Base-by-base conservation (phyloP, 164 flowering plant genomes). In the Berberis thunbergii region DNA sequence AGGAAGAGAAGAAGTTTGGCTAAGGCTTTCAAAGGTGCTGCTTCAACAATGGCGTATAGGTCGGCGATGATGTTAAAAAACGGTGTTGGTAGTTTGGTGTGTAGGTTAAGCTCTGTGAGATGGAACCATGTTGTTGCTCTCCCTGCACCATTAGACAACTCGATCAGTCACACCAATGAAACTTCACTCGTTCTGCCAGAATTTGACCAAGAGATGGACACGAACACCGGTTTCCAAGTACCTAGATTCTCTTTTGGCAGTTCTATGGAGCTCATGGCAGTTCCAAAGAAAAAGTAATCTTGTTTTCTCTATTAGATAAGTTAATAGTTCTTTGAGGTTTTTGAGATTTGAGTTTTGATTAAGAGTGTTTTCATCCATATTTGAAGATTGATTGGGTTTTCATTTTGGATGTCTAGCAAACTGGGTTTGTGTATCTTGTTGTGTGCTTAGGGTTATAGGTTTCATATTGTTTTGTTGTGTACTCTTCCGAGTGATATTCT, bases 181-280 rank as follows among this genome's bases (percentile, higher is more conserved):
- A 56, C 72, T 26, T 71, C 74, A 8, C 67, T 61, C 3, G 61
- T 74, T 45, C 41, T 77, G 39, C 86, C 82, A 4, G 80, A 71
- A 59, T 57, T 58, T n/a, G 59, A 69, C 64, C 54, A 41, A 7
- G 65, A 59, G 2, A 41, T 26, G 3, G 73, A 70, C 1, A 13
- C 12, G 1, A 45, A 60, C 45, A n/a, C 42, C 41, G 65, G 61
- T 52, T 59, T 70, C 40, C 72, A 69, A 5, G 63, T 72, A 13
- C 84, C 86, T 6, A 65, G 57, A 64, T 73, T 68, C 60, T 53
- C 69, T 10, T 70, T 64, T 42, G 73, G 72, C 52, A 83, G 81
- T 1, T 83, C 88, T 5, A 78, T 89, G 86, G 94, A 87, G 71
- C 92, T 87, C 44, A 86, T 88, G 95, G 95, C 93, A 57, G 91